Evolutionary conservation across 2,329 filamentous ascomycete species (phyloP).

Genomic region (Diplodia sapinea): DNA sequence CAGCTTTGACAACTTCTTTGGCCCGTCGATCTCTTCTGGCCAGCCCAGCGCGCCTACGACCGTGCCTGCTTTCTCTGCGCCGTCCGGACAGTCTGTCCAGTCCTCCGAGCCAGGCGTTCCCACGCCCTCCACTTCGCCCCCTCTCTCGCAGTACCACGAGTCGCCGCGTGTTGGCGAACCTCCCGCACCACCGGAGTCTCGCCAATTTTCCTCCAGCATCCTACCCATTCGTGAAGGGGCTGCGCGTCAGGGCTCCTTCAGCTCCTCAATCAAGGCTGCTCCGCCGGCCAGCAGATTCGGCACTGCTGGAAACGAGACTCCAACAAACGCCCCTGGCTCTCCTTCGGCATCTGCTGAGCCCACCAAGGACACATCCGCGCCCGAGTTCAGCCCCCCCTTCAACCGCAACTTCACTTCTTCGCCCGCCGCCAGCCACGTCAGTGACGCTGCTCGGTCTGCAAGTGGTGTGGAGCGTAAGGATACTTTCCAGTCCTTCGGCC

Average conservation of each 20-base stretch:
- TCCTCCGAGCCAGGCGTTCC: constrained; percentile 58
- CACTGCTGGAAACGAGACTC: constrained; percentile 55
- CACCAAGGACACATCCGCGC: constrained; percentile 39
- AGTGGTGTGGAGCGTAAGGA: constrained; percentile 49
- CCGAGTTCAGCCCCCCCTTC: constrained; percentile 45
- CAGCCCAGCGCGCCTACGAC: constrained; percentile 51
- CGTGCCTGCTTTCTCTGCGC: constrained; percentile 46
- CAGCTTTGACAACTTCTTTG: constrained; percentile 83
- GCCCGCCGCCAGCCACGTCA: constrained; percentile 49
- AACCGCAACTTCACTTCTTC: constrained; percentile 48
- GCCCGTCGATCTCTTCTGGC: constrained; percentile 64
- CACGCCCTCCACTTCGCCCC: constrained; percentile 68
- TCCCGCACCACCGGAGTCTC: constrained; percentile 71
- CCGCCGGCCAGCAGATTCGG: constrained; percentile 72
- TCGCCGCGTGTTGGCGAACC: constrained; percentile 64
- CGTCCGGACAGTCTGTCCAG: constrained; percentile 51
- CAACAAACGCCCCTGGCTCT: constrained; percentile 50
- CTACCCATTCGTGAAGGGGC: constrained; percentile 69
- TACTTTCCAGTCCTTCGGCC: constrained; percentile 47
- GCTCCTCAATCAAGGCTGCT: constrained; percentile 78
- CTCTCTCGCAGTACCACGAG: constrained; percentile 59
- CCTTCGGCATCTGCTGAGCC: constrained; percentile 57
- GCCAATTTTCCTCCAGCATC: constrained; percentile 78
- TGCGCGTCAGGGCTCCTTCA: constrained; percentile 68
- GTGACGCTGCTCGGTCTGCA: constrained; percentile 46